Evolutionary conservation across 495 filamentous ascomycete species (phyloP).

Genomic region (Neurospora pannonica): DNA sequence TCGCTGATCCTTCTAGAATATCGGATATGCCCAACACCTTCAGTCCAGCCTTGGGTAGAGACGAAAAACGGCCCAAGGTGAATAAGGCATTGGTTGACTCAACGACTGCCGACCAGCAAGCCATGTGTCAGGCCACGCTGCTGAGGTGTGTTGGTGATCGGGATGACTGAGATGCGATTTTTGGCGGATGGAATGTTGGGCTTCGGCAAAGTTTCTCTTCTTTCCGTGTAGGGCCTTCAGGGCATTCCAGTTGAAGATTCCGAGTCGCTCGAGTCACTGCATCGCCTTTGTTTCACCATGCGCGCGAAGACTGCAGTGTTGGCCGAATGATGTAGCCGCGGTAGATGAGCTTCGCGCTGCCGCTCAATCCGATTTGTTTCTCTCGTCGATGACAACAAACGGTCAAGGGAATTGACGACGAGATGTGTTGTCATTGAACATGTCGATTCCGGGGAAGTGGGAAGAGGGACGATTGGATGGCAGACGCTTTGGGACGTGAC

Average conservation of each 20-base stretch:
- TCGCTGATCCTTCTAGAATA: neutral
- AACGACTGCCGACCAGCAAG: neutral
- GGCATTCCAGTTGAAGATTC: neutral
- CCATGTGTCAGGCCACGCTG: neutral
- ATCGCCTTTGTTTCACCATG: neutral
- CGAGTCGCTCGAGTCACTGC: neutral
- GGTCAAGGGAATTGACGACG: neutral
- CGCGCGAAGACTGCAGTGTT: neutral
- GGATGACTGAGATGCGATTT: neutral
- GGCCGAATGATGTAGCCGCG: neutral
- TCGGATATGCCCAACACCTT: neutral
- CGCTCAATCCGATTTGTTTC: neutral
- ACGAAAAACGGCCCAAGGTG: neutral
- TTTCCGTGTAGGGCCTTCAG: neutral
- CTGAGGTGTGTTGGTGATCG: neutral
- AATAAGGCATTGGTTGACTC: neutral
- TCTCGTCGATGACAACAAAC: neutral
- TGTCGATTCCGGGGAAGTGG: neutral
- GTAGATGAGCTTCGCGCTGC: neutral
- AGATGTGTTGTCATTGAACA: neutral
- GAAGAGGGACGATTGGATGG: neutral
- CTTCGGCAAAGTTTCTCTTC: neutral
- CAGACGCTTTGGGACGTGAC: neutral
- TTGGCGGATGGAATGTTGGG: neutral
- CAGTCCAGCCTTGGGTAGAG: neutral